phyloP scores from a whole-genome alignment of 2,329 filamentous ascomycete species.

The Scleromitrula shiraiana region DNA sequence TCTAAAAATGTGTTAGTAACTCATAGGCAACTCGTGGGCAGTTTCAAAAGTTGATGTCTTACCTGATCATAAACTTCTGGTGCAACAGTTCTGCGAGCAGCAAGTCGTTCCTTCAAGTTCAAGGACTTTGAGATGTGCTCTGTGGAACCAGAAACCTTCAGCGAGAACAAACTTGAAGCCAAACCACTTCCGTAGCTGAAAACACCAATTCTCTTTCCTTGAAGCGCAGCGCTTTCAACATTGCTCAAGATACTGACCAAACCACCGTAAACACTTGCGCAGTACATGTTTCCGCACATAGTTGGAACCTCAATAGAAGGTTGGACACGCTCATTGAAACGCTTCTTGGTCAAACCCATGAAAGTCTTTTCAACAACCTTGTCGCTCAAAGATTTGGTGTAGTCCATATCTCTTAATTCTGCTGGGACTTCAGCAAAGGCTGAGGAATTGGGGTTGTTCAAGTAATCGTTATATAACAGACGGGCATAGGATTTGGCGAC shows the following conservation, averaged over 20 bases:
- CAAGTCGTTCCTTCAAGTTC: constrained; percentile 61
- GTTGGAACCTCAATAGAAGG: constrained; percentile 70
- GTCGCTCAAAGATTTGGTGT: constrained; percentile 70
- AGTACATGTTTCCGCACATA: constrained; percentile 61
- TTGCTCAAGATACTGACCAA: constrained; percentile 46
- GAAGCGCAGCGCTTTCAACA: constrained; percentile 46
- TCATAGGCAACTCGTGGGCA: constrained; percentile 1
- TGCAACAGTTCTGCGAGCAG: constrained; percentile 55
- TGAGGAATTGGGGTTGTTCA: constrained; percentile 57
- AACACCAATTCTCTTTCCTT: constrained; percentile 47
- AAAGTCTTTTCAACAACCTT: constrained; percentile 83
- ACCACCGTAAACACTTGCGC: constrained; percentile 50
- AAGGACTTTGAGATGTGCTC: constrained; percentile 59
- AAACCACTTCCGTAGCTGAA: constrained; percentile 70
- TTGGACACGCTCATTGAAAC: constrained; percentile 68
- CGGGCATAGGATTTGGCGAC: constrained; percentile 80
- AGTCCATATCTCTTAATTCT: constrained; percentile 71
- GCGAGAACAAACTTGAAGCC: constrained; percentile 58
- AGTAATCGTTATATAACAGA: constrained; percentile 79
- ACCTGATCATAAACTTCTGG: constrained; percentile 69
- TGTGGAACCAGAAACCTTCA: constrained; percentile 65
- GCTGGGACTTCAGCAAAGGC: constrained; percentile 67
- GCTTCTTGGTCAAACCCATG: constrained; percentile 77
- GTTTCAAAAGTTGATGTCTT: constrained; percentile 31
- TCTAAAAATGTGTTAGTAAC: constrained; percentile 39